phyloP scores from a whole-genome alignment of 2,329 filamentous ascomycete genomes.

The Neopestalotiopsis sp. region DNA sequence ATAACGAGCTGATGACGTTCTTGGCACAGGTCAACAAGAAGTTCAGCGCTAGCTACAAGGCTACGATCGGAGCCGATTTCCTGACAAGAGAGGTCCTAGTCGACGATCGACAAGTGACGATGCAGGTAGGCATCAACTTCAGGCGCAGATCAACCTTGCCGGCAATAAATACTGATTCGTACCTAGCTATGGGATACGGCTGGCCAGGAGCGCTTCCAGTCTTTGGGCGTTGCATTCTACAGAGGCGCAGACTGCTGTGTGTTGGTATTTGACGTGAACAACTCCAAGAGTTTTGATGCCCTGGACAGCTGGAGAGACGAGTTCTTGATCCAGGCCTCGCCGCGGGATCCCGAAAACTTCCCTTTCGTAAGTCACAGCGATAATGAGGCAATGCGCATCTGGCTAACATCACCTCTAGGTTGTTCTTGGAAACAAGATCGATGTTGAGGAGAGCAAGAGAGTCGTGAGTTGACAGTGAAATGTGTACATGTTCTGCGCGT shows the following conservation, averaged over 20 bases:
- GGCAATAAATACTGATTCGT: conserved; percentile 21
- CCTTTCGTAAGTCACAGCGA: conserved; percentile 75
- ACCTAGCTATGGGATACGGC: conserved; percentile 94
- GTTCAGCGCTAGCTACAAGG: conserved; percentile 99
- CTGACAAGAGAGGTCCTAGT: conserved; percentile 97
- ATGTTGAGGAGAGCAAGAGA: conserved; percentile 96
- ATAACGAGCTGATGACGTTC: background rate
- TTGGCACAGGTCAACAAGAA: conserved; percentile 97
- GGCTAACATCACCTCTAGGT: conserved; percentile 57
- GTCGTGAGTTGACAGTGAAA: conserved; percentile 61
- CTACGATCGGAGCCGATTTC: conserved; percentile 98
- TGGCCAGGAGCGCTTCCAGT: conserved; percentile 97
- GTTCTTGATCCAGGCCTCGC: conserved; percentile 96
- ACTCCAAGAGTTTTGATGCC: conserved; percentile 98
- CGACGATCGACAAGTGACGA: conserved; percentile 95
- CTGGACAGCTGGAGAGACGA: conserved; percentile 98
- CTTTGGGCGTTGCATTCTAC: conserved; percentile 96
- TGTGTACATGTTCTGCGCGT: conserved; percentile 17
- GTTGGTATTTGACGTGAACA: conserved; percentile 98
- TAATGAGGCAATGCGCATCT: too few relatives aligned
- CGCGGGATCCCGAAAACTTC: conserved; percentile 95
- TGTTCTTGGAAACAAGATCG: conserved; percentile 98
- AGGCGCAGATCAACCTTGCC: background rate
- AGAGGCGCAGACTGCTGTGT: conserved; percentile 97
- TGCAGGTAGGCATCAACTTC: conserved; percentile 72